phyloP scores from a whole-genome alignment of 164 flowering plant species.

The Saururus chinensis region DNA sequence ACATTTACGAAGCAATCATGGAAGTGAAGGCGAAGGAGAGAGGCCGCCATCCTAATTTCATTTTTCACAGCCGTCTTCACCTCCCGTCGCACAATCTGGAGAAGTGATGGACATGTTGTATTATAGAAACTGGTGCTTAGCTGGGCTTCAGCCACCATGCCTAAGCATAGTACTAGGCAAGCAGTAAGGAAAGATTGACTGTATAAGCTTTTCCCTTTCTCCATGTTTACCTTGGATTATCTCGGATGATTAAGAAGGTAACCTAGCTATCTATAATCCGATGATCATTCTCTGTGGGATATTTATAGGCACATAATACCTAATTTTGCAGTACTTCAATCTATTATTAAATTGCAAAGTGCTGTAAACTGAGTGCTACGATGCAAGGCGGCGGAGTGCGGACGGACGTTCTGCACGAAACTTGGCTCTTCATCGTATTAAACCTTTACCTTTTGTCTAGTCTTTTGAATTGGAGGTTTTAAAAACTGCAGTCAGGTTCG shows the following conservation, averaged over 20 bases:
- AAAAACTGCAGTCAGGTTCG: neutral
- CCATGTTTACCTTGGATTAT: conserved; percentile 11
- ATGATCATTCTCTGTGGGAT: neutral
- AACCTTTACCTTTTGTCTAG: neutral
- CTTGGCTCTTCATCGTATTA: neutral
- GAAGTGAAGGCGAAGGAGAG: conserved; percentile 76
- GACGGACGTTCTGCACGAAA: too few relatives aligned
- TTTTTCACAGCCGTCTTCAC: conserved; percentile 36
- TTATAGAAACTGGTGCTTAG: conserved; percentile 34
- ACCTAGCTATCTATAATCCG: too few relatives aligned
- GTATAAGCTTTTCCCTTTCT: conserved; percentile 2
- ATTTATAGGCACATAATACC: neutral
- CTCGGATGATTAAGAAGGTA: neutral
- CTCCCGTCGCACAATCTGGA: conserved; percentile 29
- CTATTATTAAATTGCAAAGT: too few relatives aligned
- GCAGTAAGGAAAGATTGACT: conserved; percentile 1
- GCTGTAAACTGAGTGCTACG: neutral
- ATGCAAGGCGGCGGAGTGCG: neutral
- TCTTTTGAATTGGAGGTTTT: neutral
- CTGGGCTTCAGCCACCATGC: conserved; percentile 27
- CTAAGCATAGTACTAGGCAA: conserved; percentile 12
- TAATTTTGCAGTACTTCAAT: neutral
- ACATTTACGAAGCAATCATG: conserved; percentile 95
- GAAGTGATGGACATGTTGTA: conserved; percentile 39
- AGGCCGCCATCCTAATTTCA: conserved; percentile 70